A percentile compares a stretch with the other conserved stretches of the same genome.
Conservation (phyloP, 306 rosid genomes). For the Adenanthera pavonina region DNA sequence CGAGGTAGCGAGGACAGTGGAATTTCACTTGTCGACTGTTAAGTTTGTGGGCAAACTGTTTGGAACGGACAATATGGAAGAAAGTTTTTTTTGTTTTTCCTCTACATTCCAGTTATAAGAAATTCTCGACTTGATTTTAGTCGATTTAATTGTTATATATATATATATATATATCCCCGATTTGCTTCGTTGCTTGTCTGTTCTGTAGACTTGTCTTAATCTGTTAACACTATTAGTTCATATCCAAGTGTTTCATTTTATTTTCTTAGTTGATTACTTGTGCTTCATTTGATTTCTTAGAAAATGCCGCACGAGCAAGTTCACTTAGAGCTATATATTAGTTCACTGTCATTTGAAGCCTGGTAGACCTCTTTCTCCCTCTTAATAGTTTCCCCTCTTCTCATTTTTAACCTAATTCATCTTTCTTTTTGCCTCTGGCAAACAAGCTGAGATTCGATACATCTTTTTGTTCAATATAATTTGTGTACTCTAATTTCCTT, state of each 20-base stretch:
- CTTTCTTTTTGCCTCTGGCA: conserved; percentile 2
- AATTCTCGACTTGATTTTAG: conserved; percentile 17
- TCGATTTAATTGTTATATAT: neutral
- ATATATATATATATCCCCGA: neutral
- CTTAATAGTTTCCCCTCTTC: neutral
- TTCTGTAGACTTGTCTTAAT: conserved; percentile 7
- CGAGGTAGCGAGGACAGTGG: conserved; percentile 50
- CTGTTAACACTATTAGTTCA: conserved; percentile 27
- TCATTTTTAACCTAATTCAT: conserved; percentile 4
- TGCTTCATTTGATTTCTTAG: conserved; percentile 32
- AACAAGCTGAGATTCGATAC: conserved; percentile 21
- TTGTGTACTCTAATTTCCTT: conserved; percentile 13
- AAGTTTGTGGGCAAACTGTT: conserved; percentile 29
- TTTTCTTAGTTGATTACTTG: neutral
- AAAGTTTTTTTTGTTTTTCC: conserved; percentile 31
- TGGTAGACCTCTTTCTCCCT: neutral
- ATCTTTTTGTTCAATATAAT: conserved; percentile 8
- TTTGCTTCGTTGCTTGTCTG: conserved; percentile 21
- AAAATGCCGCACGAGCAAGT: conserved; percentile 35
- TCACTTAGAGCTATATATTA: conserved; percentile 24
- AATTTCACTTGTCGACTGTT: conserved; percentile 41
- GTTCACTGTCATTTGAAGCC: conserved; percentile 20
- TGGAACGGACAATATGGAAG: conserved; percentile 15
- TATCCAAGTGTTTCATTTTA: conserved; percentile 11
- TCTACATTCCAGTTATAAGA: neutral